These are phyloP conservation scores for Backusella morwellensis DNA, from an alignment of 192 early-diverging fungal species.

Conservation along the genomic window DNA sequence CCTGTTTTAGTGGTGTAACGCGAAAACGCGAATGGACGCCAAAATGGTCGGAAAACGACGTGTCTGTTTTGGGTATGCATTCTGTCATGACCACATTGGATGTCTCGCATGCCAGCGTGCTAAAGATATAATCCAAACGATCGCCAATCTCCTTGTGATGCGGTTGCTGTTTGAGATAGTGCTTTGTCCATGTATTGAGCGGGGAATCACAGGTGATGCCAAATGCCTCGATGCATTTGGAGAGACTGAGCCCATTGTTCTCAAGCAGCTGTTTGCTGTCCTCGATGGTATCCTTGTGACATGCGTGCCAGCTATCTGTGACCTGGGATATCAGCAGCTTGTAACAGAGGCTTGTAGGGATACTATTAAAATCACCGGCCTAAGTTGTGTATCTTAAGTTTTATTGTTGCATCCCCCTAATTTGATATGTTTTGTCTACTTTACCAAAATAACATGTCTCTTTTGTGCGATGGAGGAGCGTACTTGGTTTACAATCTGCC, in stretches of 20 bases:
- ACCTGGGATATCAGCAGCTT: constrained; percentile 41
- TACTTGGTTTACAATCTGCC: constrained; percentile 47
- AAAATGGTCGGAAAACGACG: constrained; percentile 50
- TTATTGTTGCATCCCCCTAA: not conserved
- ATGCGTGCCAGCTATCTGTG: constrained; percentile 45
- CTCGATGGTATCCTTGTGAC: constrained; percentile 11
- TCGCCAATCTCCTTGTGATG: constrained; percentile 35
- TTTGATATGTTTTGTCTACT: not conserved
- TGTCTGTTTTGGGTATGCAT: constrained; percentile 22
- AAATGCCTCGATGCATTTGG: constrained; percentile 28
- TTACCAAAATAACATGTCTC: constrained; percentile 56
- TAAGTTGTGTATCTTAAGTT: not conserved
- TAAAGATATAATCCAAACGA: constrained; percentile 56
- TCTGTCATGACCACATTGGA: constrained; percentile 32
- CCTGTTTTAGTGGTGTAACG: not conserved
- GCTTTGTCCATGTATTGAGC: constrained; percentile 51
- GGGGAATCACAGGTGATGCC: constrained; percentile 57
- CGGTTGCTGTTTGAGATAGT: constrained; percentile 34
- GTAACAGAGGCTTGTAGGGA: constrained; percentile 39
- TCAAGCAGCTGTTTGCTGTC: not conserved
- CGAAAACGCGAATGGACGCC: constrained; percentile 47
- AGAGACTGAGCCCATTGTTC: not conserved
- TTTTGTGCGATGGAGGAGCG: constrained; percentile 43
- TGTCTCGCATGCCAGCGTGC: constrained; percentile 33
- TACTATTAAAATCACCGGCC: constrained; percentile 53